Evolutionary conservation across 306 rosid genomes (phyloP).

Genomic region (Vicia sativa): DNA sequence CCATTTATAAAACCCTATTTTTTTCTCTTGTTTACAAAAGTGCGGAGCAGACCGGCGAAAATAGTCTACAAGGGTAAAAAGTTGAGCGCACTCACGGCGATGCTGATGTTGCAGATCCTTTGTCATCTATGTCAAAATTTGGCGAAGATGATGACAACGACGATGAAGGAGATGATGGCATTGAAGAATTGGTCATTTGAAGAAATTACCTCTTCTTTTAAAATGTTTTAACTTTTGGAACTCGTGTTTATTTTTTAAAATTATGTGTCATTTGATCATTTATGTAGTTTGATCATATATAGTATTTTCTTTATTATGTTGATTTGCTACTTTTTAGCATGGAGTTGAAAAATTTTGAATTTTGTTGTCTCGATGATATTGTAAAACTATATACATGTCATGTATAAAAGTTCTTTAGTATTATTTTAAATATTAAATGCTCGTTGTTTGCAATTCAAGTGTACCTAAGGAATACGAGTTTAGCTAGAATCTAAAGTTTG

Average conservation of each 20-base stretch:
- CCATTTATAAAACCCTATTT: neutral
- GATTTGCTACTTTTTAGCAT: neutral
- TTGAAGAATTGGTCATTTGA: neutral
- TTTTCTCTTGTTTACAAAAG: neutral
- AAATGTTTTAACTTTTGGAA: neutral
- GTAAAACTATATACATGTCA: constrained; percentile 3
- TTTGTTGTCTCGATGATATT: constrained; percentile 7
- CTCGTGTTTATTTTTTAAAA: neutral
- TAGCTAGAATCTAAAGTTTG: neutral
- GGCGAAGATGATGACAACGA: neutral
- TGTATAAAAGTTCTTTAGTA: neutral
- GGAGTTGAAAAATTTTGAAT: neutral
- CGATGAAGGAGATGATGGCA: neutral
- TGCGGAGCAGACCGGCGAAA: neutral
- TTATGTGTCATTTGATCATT: neutral
- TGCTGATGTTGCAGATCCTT: constrained; percentile 9
- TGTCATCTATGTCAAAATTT: neutral
- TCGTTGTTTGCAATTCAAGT: neutral
- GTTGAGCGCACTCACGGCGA: neutral
- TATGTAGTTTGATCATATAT: neutral
- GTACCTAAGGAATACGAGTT: neutral
- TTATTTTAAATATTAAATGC: neutral
- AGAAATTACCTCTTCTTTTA: neutral
- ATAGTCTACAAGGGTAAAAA: neutral
- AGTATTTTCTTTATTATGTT: neutral